phyloP scores from a whole-genome alignment of 2,329 filamentous ascomycete species.

The Coniella vitis region DNA sequence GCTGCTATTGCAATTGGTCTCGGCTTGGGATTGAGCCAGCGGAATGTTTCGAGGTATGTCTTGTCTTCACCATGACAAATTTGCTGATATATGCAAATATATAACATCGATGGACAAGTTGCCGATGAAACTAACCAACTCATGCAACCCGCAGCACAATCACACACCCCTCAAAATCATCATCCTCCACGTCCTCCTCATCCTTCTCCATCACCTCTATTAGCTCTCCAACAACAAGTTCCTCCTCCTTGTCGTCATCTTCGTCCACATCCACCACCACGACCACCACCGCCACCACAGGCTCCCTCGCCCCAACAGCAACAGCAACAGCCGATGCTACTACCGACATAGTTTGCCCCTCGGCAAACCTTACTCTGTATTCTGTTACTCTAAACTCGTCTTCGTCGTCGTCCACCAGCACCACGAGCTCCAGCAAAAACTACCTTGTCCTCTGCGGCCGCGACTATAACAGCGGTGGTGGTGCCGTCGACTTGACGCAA shows the following conservation, averaged over 20 bases:
- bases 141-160: too few species aligned
- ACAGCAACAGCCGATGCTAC: slow-evolving; percentile 6
- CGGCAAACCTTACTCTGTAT: slow-evolving; percentile 29
- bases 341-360: slow-evolving; percentile 23
- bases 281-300: slow-evolving; percentile 1
- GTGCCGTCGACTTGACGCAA: slow-evolving; percentile 24
- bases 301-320: slow-evolving; percentile 13
- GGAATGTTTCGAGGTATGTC: not conserved
- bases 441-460: slow-evolving; percentile 29
- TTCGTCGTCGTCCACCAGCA: too few species aligned
- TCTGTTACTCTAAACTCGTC: too few species aligned
- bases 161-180: too few species aligned
- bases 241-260: too few species aligned
- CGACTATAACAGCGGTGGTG: slow-evolving; percentile 27
- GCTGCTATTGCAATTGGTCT: slow-evolving; percentile 26
- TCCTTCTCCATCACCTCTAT: too few species aligned
- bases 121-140: too few species aligned
- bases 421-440: slow-evolving; percentile 14
- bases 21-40: slow-evolving; percentile 25
- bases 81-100: too few species aligned
- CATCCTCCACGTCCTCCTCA: too few species aligned
- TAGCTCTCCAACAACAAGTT: too few species aligned
- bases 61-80: too few species aligned
- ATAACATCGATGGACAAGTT: too few species aligned
- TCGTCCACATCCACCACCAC: not conserved